A percentile compares a stretch with the other conserved stretches of the same genome.
Evolutionary conservation across 2,329 filamentous ascomycete species (phyloP).

Genomic region (Phyllachora maydis): DNA sequence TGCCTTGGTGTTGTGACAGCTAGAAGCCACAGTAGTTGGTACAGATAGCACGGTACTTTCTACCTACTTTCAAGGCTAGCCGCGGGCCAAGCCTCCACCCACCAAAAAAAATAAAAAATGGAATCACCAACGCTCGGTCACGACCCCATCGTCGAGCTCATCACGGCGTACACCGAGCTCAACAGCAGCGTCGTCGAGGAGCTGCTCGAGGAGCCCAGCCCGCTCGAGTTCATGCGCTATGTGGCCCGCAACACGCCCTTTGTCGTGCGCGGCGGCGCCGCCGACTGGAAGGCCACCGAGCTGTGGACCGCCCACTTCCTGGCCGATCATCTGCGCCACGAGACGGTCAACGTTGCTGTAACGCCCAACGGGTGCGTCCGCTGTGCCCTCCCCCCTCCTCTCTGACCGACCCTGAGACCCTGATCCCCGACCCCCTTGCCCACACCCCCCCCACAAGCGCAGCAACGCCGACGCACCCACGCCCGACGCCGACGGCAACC

Average conservation of each 20-base stretch:
- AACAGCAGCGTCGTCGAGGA: conserved; percentile 41
- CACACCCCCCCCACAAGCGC: conserved; percentile 9
- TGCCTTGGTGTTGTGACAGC: too few relatives aligned
- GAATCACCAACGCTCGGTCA: too few relatives aligned
- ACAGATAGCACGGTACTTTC: too few relatives aligned
- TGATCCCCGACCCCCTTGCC: neutral
- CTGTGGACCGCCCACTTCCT: conserved; percentile 45
- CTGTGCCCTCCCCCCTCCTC: too few relatives aligned
- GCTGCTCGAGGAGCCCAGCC: conserved; percentile 42
- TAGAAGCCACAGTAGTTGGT: too few relatives aligned
- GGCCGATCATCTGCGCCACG: conserved; percentile 26
- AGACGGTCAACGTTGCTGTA: conserved; percentile 52
- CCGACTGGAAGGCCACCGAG: conserved; percentile 37
- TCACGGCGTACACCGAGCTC: conserved; percentile 53
- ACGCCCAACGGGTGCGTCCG: conserved; percentile 45
- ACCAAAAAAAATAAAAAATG: conserved; percentile 3
- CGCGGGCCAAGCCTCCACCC: neutral
- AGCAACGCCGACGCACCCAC: conserved; percentile 33
- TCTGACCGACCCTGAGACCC: neutral
- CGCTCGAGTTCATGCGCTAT: conserved; percentile 63
- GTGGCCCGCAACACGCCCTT: conserved; percentile 59
- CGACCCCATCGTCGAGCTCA: conserved; percentile 31
- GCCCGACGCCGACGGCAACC: conserved; percentile 10
- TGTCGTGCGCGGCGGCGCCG: conserved; percentile 42
- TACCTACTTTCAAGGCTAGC: too few relatives aligned